Evolutionary conservation across 1,284 basidiomycete species (phyloP).

Genomic region (Austropuccinia psidii): DNA sequence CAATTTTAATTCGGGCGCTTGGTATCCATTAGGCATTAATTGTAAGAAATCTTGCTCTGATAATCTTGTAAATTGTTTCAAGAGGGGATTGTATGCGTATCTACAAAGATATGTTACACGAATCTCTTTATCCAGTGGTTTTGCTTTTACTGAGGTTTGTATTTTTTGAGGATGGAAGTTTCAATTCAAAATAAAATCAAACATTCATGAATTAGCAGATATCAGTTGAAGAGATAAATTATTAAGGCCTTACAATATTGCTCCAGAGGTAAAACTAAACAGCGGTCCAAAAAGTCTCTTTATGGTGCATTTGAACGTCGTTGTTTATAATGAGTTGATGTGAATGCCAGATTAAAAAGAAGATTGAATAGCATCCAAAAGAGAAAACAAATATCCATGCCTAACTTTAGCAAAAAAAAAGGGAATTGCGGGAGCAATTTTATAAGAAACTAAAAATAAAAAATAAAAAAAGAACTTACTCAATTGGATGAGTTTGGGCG

Average conservation of each 20-base stretch:
- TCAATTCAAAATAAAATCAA: not conserved
- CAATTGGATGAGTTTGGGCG: slow-evolving; percentile 2
- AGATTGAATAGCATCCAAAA: too few species aligned
- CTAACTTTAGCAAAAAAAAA: too few species aligned
- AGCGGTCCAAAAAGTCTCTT: slow-evolving; percentile 15
- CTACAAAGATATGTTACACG: not conserved
- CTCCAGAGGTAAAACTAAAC: slow-evolving; percentile 7
- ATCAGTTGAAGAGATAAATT: not conserved
- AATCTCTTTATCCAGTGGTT: not conserved
- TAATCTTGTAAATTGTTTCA: not conserved
- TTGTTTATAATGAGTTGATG: too few species aligned
- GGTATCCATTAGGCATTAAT: not conserved
- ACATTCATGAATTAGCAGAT: not conserved
- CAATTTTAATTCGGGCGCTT: not conserved
- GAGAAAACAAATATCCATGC: not conserved
- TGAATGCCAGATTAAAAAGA: too few species aligned
- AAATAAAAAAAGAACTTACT: slow-evolving; percentile 1
- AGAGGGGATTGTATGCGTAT: slow-evolving; percentile 18
- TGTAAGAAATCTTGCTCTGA: not conserved
- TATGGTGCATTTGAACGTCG: too few species aligned
- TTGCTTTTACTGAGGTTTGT: not conserved
- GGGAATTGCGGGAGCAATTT: not conserved
- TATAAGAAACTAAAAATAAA: not conserved
- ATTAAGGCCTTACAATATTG: slow-evolving; percentile 10
- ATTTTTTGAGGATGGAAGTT: not conserved